A percentile compares a stretch with the other conserved stretches of the same genome.
Evolutionary conservation across 2,329 filamentous ascomycete genomes (phyloP).

Genomic region (Colletotrichum sp.): DNA sequence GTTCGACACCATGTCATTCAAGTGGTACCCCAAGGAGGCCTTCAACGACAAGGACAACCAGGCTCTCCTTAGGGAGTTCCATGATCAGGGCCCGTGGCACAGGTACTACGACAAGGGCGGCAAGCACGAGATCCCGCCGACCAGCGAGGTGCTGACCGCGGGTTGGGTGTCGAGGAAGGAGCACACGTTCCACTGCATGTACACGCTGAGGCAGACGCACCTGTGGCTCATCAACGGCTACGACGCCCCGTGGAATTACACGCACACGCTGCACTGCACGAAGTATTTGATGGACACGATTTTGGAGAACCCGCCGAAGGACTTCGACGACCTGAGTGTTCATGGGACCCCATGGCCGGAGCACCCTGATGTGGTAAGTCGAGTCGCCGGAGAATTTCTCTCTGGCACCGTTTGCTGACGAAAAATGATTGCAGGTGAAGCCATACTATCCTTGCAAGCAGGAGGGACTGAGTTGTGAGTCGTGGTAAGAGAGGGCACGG

Average conservation of each 20-base stretch:
- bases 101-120: conserved; percentile 7
- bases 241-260: conserved; percentile 7
- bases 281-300: conserved; percentile 6
- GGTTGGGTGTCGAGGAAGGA: conserved; percentile 1
- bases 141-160: background rate
- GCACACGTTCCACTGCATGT: conserved; percentile 9
- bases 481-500: background rate
- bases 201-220: conserved; percentile 3
- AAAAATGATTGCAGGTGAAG: background rate
- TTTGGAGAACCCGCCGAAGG: conserved; percentile 6
- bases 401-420: background rate
- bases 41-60: background rate
- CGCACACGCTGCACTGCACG: conserved; percentile 1
- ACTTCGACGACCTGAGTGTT: background rate
- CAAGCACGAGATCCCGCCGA: conserved; percentile 5
- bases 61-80: background rate
- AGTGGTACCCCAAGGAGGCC: conserved; percentile 5
- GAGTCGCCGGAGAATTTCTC: background rate
- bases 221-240: background rate
- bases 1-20: conserved; percentile 12
- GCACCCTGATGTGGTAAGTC: conserved; percentile 2
- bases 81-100: background rate
- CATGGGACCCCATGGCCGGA: conserved; percentile 10
- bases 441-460: conserved; percentile 15
- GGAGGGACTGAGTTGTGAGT: conserved; percentile 6